Evolutionary conservation across 2,329 filamentous ascomycete species (phyloP).

Genomic region (Aureobasidium subglaciale): DNA sequence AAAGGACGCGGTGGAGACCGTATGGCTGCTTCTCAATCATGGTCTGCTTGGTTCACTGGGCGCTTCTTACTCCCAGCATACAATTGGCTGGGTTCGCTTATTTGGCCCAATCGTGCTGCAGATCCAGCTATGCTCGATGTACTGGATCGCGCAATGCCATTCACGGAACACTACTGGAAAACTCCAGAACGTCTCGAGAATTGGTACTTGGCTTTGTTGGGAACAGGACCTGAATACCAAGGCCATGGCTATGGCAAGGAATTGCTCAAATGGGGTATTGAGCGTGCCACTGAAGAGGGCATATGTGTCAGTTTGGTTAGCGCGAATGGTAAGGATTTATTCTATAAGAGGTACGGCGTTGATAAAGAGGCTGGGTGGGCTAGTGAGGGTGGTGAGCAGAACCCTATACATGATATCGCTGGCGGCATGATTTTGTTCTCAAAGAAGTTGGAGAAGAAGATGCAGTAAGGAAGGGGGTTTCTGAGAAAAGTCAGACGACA

Average conservation of each 20-base stretch:
- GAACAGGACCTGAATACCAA: constrained; percentile 20
- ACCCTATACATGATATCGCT: constrained; percentile 10
- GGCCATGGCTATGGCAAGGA: constrained; percentile 22
- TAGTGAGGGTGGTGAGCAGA: constrained; percentile 14
- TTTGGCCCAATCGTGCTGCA: constrained; percentile 22
- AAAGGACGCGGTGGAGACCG: constrained; percentile 15
- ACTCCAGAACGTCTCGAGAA: constrained; percentile 20
- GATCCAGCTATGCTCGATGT: constrained; percentile 18
- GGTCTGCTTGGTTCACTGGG: constrained; percentile 2
- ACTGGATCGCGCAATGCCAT: constrained; percentile 18
- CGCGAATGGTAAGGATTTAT: constrained; percentile 23
- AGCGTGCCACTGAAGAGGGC: constrained; percentile 39
- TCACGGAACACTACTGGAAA: constrained; percentile 22
- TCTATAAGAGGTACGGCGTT: constrained; percentile 18
- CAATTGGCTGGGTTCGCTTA: constrained; percentile 20
- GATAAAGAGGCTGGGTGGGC: constrained; percentile 7
- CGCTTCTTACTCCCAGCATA: constrained; percentile 17
- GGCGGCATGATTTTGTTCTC: constrained; percentile 16
- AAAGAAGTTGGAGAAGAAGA: neutral
- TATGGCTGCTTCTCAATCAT: constrained; percentile 12
- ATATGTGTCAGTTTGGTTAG: constrained; percentile 35
- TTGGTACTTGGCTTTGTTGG: constrained; percentile 23
- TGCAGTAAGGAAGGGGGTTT: neutral
- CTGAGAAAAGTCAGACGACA: too few relatives aligned
- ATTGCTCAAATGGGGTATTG: constrained; percentile 26